Evolutionary conservation across 225 moss, liverwort and hornwort species (phyloP).

Genomic region (Bryoerythrophyllum caledonicum): DNA sequence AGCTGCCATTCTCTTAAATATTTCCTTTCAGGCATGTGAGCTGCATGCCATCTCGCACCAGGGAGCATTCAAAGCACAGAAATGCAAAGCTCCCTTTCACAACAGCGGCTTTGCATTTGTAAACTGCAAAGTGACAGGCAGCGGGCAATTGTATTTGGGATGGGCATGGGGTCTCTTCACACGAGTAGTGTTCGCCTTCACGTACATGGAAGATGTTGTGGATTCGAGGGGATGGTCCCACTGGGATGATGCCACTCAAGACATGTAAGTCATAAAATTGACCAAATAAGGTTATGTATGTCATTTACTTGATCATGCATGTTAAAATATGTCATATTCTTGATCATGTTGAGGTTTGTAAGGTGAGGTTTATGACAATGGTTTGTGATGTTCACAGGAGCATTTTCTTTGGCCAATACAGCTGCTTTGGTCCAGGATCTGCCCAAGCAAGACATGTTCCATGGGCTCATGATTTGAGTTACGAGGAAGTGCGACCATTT

Average conservation of each 20-base stretch:
- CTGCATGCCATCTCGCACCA: constrained; percentile 31
- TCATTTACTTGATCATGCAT: not conserved
- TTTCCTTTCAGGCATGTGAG: constrained; percentile 29
- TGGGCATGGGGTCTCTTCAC: constrained; percentile 51
- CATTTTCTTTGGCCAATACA: constrained; percentile 41
- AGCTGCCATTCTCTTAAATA: not conserved
- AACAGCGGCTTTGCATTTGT: constrained; percentile 44
- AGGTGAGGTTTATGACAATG: not conserved
- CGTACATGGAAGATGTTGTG: constrained; percentile 36
- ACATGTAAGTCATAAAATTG: constrained; percentile 19
- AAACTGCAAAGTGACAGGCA: constrained; percentile 42
- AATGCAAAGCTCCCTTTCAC: constrained; percentile 25
- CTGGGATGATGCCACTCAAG: constrained; percentile 23
- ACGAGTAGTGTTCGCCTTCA: constrained; percentile 37
- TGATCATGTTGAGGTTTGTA: not conserved
- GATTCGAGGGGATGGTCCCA: constrained; percentile 38
- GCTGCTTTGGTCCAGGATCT: constrained; percentile 34
- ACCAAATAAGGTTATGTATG: no score
- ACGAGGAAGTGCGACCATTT: constrained; percentile 37
- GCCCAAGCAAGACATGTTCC: constrained; percentile 17
- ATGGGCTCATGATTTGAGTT: constrained; percentile 31
- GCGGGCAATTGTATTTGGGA: constrained; percentile 38
- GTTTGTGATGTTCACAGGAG: constrained; percentile 22
- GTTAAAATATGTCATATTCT: not conserved
- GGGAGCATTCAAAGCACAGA: constrained; percentile 47